phyloP scores from a whole-genome alignment of 2,329 filamentous ascomycete genomes.

The Aspergillus udagawae region DNA sequence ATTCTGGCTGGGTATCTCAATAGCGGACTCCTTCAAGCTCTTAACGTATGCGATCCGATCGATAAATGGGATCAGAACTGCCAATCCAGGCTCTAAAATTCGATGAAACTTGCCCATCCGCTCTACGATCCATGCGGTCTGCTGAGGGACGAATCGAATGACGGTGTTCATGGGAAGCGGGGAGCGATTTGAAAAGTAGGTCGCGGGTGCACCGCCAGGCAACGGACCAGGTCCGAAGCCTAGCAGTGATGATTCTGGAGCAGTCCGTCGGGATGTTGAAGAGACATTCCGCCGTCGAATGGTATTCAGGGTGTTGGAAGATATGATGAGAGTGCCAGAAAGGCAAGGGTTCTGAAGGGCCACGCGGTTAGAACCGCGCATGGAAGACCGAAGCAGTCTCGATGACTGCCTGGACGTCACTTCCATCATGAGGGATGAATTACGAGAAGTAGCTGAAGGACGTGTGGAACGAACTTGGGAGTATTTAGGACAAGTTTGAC shows the following conservation, averaged over 20 bases:
- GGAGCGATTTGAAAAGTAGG: conserved; percentile 69
- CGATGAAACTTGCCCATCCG: conserved; percentile 97
- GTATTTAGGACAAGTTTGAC: conserved; percentile 3
- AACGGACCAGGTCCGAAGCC: conserved; percentile 22
- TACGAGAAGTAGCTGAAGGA: neutral
- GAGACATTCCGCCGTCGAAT: conserved; percentile 28
- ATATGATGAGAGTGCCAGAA: conserved; percentile 15
- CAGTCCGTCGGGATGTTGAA: conserved; percentile 24
- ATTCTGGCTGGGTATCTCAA: conserved; percentile 96
- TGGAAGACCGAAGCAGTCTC: conserved; percentile 28
- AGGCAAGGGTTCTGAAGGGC: conserved; percentile 22
- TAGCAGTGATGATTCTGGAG: conserved; percentile 32
- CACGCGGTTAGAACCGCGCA: conserved; percentile 14
- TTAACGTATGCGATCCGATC: conserved; percentile 98
- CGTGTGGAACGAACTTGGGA: conserved; percentile 5
- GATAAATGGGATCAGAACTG: conserved; percentile 81
- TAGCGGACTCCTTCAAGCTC: conserved; percentile 90
- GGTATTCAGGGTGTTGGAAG: conserved; percentile 18
- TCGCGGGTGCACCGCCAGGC: conserved; percentile 50
- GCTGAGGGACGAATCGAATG: conserved; percentile 95
- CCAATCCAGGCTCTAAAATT: conserved; percentile 87
- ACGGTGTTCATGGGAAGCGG: conserved; percentile 86
- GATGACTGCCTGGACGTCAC: conserved; percentile 32
- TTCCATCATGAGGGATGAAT: conserved; percentile 30
- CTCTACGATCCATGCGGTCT: conserved; percentile 99